These are phyloP conservation scores for Plantago ovata DNA, from an alignment of 257 asterid species.

Conservation along the genomic window DNA sequence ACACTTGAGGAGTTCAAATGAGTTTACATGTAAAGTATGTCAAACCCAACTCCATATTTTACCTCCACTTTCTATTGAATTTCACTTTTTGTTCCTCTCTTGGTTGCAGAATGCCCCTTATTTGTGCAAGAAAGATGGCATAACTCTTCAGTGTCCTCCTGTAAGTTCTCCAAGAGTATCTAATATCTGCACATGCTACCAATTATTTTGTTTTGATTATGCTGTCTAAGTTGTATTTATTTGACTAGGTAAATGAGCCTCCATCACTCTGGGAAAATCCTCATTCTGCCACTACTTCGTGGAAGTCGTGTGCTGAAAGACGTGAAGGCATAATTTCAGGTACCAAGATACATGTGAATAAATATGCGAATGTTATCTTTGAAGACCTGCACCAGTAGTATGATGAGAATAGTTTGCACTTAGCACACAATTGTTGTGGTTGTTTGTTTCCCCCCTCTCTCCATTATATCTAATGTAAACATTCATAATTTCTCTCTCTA, in stretches of 20 bases:
- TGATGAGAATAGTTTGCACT: not conserved
- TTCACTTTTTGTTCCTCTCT: constrained; percentile 13
- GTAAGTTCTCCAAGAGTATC: constrained; percentile 38
- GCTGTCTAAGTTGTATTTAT: constrained; percentile 14
- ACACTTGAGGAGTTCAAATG: too few relatives aligned
- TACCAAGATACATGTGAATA: constrained; percentile 19
- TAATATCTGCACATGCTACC: constrained; percentile 4
- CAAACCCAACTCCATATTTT: not conserved
- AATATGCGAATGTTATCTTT: not conserved
- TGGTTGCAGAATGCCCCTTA: constrained; percentile 83
- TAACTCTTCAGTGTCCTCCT: constrained; percentile 84
- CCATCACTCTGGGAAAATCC: constrained; percentile 98
- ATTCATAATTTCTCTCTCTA: too few relatives aligned
- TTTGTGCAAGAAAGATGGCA: constrained; percentile 87
- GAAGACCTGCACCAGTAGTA: not conserved
- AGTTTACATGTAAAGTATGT: too few relatives aligned
- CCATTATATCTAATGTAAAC: too few relatives aligned
- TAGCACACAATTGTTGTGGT: constrained; percentile 2
- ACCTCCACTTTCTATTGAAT: constrained; percentile 13
- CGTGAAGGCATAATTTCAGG: constrained; percentile 71
- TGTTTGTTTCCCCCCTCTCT: too few relatives aligned
- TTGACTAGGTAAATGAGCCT: constrained; percentile 75
- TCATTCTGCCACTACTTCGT: constrained; percentile 87
- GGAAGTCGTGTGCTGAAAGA: constrained; percentile 96
- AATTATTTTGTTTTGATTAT: constrained; percentile 14